Percentiles rank a stretch among this genome's conserved stretches.
phyloP scores from a whole-genome alignment of 2,329 filamentous ascomycete species.

The Alternaria infectoria region DNA sequence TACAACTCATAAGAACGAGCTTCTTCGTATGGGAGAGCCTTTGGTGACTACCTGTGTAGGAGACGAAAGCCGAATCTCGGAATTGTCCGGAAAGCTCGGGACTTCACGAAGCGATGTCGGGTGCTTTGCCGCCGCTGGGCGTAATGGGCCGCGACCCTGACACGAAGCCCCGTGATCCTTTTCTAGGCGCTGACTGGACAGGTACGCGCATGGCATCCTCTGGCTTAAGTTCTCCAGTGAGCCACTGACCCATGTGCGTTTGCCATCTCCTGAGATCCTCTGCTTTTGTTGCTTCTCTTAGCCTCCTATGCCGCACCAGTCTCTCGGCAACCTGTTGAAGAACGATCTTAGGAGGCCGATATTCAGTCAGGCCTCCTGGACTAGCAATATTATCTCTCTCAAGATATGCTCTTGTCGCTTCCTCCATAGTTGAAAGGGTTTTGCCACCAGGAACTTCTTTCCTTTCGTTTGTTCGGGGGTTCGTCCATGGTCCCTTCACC shows the following conservation, averaged over 20 bases:
- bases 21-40: background rate
- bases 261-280: conserved; percentile 45
- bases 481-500: conserved; percentile 51
- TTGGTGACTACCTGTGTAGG: background rate
- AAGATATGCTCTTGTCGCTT: conserved; percentile 51
- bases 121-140: conserved; percentile 1
- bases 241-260: conserved; percentile 48
- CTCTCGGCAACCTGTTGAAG: conserved; percentile 56
- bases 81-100: background rate
- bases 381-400: conserved; percentile 41
- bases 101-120: background rate
- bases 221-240: conserved; percentile 41
- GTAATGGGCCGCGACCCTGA: conserved; percentile 7
- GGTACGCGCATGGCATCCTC: conserved; percentile 31
- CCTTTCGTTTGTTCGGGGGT: conserved; percentile 36
- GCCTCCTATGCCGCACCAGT: conserved; percentile 53
- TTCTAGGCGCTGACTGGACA: conserved; percentile 1
- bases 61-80: background rate
- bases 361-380: conserved; percentile 49
- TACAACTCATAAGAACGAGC: background rate
- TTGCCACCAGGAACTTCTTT: conserved; percentile 50
- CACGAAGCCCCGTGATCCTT: conserved; percentile 9
- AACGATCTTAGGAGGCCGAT: conserved; percentile 54
- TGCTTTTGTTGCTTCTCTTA: conserved; percentile 49
- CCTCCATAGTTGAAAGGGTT: conserved; percentile 54